Base-by-base conservation (phyloP, 495 filamentous ascomycete genomes). In the Penicillium argentinense region DNA sequence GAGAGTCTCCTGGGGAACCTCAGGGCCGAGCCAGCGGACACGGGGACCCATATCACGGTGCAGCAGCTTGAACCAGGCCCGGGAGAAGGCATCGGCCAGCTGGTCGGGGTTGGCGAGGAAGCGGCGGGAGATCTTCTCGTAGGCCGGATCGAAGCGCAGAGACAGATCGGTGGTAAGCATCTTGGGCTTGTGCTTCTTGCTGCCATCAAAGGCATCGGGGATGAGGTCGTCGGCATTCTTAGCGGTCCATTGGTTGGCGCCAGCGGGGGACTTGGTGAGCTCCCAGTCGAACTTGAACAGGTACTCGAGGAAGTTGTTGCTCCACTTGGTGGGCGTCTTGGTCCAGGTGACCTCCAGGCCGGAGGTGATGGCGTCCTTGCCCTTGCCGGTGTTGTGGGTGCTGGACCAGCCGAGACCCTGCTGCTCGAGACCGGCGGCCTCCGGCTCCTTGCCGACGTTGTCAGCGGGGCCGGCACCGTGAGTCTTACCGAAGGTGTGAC, bases 211-310 rank as follows among this genome's bases (percentile, higher is more conserved):
- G 18, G 85, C 77, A 64, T 87, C 76, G n/a, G 85, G 85, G 54
- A 88, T 83, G 62, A 79, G 71, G 9, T 63, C 60, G 12, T 83
- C 82, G 39, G 72, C 74, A 49, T 77, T 72, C 80, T 87, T 87
- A 42, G 85, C 85, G 12, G 76, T 73, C 80, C 81, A 88, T 66
- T 88, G 85, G 69, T 86, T 78, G 45, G 84, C 85, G 53, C 85
- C 85, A 42, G 79, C 84, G 8, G 85, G 85, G 57, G 76, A 81
- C 81, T 86, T 87, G 60, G 75, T 81, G 23, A 81, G 70, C 69
- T 87, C 84, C 85, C 85, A 88, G n/a, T 88, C 84, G 57, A 69
- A 87, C 66, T 81, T 78, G 79, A 82, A 87, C 9, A 88, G 76
- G 62, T 87, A 87, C 55, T 87, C 79, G 42, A 88, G 70, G 68